Evolutionary conservation across 2,329 filamentous ascomycete genomes (phyloP).

Genomic region (Neospermospora avenae): DNA sequence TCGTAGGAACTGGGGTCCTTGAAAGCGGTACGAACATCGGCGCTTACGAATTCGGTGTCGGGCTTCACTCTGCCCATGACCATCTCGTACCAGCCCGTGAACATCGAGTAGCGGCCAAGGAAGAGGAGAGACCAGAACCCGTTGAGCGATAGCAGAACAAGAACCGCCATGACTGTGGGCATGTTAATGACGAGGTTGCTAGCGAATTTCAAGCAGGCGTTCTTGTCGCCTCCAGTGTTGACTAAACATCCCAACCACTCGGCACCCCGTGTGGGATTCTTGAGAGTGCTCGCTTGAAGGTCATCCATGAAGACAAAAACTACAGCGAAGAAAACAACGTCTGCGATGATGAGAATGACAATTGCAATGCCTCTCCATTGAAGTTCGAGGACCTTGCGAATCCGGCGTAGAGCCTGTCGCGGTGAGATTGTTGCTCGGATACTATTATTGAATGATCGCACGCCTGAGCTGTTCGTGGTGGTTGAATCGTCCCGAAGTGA

Average conservation of each 20-base stretch:
- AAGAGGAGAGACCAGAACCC: constrained; percentile 83
- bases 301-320: constrained; percentile 87
- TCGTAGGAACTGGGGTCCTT: constrained; percentile 71
- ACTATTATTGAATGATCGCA: constrained; percentile 75
- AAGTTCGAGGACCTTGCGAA: constrained; percentile 80
- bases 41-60: constrained; percentile 82
- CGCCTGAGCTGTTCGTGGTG: constrained; percentile 66
- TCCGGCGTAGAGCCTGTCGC: constrained; percentile 80
- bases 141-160: constrained; percentile 80
- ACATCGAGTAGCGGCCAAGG: constrained; percentile 79
- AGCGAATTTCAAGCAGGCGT: constrained; percentile 61
- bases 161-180: constrained; percentile 73
- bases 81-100: constrained; percentile 76
- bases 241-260: constrained; percentile 75
- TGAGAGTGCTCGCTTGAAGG: constrained; percentile 39
- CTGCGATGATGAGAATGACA: constrained; percentile 82
- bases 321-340: constrained; percentile 91
- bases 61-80: constrained; percentile 46
- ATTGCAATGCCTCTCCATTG: constrained; percentile 94
- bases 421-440: constrained; percentile 68
- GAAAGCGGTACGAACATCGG: constrained; percentile 65
- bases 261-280: constrained; percentile 44
- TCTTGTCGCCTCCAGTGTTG: constrained; percentile 54
- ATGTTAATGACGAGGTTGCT: constrained; percentile 66
- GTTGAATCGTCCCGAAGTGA: constrained; percentile 72